These are phyloP conservation scores for Plasmopara muralis DNA, from an alignment of 352 stramenopile species.

Conservation along the genomic window DNA sequence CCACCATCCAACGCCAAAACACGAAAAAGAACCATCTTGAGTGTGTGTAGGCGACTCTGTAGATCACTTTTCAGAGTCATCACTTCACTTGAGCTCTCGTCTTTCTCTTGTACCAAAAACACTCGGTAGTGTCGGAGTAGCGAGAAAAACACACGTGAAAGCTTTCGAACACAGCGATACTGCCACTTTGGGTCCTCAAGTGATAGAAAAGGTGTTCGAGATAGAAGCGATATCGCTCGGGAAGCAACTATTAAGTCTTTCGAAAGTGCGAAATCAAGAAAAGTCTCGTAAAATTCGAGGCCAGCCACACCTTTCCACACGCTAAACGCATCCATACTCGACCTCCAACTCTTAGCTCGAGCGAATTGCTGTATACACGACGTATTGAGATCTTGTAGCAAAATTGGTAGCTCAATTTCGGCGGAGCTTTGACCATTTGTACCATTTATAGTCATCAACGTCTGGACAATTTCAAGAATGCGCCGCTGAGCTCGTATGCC, in stretches of 20 bases:
- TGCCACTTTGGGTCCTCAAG: slow-evolving; percentile 73
- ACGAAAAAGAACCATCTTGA: slow-evolving; percentile 47
- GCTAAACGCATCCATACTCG: slow-evolving; percentile 32
- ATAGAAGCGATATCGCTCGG: slow-evolving; percentile 44
- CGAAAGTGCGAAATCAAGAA: slow-evolving; percentile 48
- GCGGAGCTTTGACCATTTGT: slow-evolving; percentile 8
- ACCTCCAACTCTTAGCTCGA: slow-evolving; percentile 24
- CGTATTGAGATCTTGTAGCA: slow-evolving; percentile 9
- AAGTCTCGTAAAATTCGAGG: slow-evolving; percentile 52
- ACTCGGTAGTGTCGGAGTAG: slow-evolving; percentile 42
- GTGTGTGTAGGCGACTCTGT: slow-evolving; percentile 28
- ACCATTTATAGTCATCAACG: slow-evolving; percentile 27
- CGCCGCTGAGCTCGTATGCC: slow-evolving; percentile 24
- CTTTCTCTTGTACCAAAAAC: slow-evolving; percentile 27
- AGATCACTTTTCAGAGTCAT: slow-evolving; percentile 7
- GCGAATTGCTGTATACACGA: slow-evolving; percentile 31
- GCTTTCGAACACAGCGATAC: slow-evolving; percentile 59
- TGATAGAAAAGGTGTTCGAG: slow-evolving; percentile 47
- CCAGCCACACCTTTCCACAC: slow-evolving; percentile 46
- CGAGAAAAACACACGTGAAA: slow-evolving; percentile 51
- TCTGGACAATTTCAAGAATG: slow-evolving; percentile 36
- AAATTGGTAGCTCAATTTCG: slow-evolving; percentile 14
- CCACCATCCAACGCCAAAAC: slow-evolving; percentile 47
- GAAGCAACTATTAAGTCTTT: slow-evolving; percentile 32
- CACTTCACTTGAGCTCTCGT: slow-evolving; percentile 7